Evolutionary conservation across 176 grass and related monocot species (phyloP).

Genomic region (Tuctoria greenei): DNA sequence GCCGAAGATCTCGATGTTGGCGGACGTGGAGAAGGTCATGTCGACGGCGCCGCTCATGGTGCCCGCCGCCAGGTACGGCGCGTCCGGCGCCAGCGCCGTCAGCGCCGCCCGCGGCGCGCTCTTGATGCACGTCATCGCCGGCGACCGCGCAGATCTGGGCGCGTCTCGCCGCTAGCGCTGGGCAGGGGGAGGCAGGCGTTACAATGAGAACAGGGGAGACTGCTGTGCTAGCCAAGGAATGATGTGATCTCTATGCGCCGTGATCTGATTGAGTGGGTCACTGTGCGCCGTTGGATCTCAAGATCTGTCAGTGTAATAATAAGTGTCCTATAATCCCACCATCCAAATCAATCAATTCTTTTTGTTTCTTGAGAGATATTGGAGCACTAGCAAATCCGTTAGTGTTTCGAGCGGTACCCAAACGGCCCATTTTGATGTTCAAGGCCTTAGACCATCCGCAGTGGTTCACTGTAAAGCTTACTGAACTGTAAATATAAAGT

Average conservation of each 20-base stretch:
- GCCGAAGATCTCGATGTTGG: conserved; percentile 96
- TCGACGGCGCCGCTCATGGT: conserved; percentile 95
- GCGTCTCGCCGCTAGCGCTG: conserved; percentile 19
- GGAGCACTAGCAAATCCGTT: no score
- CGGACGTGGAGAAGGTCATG: conserved; percentile 67
- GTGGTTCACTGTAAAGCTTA: no score
- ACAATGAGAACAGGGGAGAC: background rate
- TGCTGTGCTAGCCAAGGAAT: conserved; percentile 6
- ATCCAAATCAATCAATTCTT: background rate
- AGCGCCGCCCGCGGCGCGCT: conserved; percentile 91
- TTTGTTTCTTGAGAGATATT: no score
- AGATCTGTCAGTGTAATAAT: background rate
- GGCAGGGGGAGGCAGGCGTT: conserved; percentile 2
- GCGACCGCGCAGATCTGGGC: conserved; percentile 55
- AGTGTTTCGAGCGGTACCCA: no score
- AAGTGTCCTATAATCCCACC: background rate
- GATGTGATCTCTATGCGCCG: conserved; percentile 26
- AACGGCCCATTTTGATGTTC: no score
- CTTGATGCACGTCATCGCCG: conserved; percentile 96
- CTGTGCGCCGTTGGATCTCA: background rate
- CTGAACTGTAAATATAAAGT: no score
- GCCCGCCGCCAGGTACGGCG: conserved; percentile 84
- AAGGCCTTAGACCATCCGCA: no score
- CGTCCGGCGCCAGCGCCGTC: conserved; percentile 77
- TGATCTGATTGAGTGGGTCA: background rate